Evolutionary conservation across 345 rosid species (phyloP).

Genomic region (Draba incana): DNA sequence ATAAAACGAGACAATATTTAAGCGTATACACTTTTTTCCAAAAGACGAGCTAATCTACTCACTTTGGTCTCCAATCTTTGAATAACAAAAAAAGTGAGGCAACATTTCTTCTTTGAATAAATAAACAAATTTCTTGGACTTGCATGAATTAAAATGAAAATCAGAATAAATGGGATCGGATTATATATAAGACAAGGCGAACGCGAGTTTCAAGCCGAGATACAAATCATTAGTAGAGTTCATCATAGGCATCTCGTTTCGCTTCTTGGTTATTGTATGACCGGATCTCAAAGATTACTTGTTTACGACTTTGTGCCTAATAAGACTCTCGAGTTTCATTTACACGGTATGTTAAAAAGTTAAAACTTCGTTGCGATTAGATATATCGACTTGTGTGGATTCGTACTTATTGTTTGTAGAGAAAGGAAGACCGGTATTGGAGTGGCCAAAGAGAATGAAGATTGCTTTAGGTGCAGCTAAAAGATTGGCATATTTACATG

Average conservation of each 20-base stretch:
- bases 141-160: too few species aligned
- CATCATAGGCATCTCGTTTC: slow-evolving; percentile 79
- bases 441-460: slow-evolving; percentile 67
- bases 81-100: too few species aligned
- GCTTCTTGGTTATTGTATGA: slow-evolving; percentile 66
- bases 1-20: too few species aligned
- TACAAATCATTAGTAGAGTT: slow-evolving; percentile 61
- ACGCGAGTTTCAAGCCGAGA: slow-evolving; percentile 72
- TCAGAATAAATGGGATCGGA: too few species aligned
- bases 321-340: slow-evolving; percentile 62
- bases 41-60: too few species aligned
- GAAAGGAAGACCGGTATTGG: slow-evolving; percentile 64
- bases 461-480: slow-evolving; percentile 86
- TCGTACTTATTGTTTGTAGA: slow-evolving; percentile 47
- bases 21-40: too few species aligned
- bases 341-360: slow-evolving; percentile 58
- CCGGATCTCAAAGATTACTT: slow-evolving; percentile 62
- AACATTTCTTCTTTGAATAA: too few species aligned
- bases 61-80: too few species aligned
- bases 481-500: slow-evolving; percentile 89
- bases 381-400: slow-evolving; percentile 2
- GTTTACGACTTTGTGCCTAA: slow-evolving; percentile 84
- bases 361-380: not conserved
- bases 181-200: slow-evolving; percentile 74
- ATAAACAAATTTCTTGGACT: too few species aligned